Base-by-base conservation (phyloP, 2,329 filamentous ascomycete species). In the Dactylellina sp. region DNA sequence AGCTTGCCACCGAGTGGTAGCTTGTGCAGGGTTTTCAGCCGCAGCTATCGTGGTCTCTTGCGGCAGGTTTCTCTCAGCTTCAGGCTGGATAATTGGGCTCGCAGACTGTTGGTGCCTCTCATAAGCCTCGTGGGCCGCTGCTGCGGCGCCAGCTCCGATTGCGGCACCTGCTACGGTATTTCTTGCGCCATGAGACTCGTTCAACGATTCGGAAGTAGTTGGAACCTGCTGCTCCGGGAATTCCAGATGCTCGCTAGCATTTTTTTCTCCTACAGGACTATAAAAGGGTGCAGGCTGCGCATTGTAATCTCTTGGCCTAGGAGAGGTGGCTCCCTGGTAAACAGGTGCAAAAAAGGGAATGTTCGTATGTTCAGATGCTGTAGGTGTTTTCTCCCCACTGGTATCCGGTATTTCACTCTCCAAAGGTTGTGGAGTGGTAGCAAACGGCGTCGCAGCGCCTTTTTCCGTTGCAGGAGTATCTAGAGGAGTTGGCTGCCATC, bases 401-500 rank as follows among this genome's bases (percentile, higher is more conserved):
- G 52, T 66, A 28, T 56, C 49, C 24, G 49, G 39, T 14, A 65
- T 18, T 28, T 37, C 35, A 4, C 9, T 53, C 22, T 46, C 39
- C 9, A 44, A 2, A 1, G 37, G 24, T 35, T 16, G 49, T 12
- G 49, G 49, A 14, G 61, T 56, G 16, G 49, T 47, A 22, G 37
- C 37, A 11, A 22, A 11, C 16, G 61, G 39, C 24, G 50, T 65
- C 7, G 4, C 9, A 6, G 5, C 37, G 9, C 42, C 52, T 16
- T 57, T 65, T 40, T 65, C 61, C 16, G 32, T 39, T 37, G 35
- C 50, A 32, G 61, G 49, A 49, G 61, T 65, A 12, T 44, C 20
- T 0, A 57, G 12, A 14, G 61, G 61, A 9, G 61, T 65, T 18
- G 25, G 9, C 32, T 57, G 52, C 62, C 42, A 57, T 47, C 52